Evolutionary conservation across 805 yeast species (phyloP).

Genomic region (Hermanozyma aechmeae): DNA sequence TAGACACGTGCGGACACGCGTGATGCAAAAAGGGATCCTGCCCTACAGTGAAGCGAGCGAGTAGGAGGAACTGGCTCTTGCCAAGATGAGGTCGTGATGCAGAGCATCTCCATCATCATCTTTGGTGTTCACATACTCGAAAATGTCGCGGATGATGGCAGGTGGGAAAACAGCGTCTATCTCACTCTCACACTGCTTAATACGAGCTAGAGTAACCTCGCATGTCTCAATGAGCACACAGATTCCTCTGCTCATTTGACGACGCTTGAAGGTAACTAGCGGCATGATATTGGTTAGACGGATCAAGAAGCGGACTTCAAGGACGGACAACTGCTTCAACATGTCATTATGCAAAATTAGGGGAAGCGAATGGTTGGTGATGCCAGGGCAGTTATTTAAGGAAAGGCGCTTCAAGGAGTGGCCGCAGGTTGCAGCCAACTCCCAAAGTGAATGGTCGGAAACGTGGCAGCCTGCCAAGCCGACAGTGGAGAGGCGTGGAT

Average conservation of each 20-base stretch:
- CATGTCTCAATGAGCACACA: slow-evolving; percentile 71
- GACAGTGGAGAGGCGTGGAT: slow-evolving; percentile 49
- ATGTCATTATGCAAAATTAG: slow-evolving; percentile 28
- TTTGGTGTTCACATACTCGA: slow-evolving; percentile 48
- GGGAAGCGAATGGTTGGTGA: slow-evolving; percentile 55
- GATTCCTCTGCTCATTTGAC: slow-evolving; percentile 35
- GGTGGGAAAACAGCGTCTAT: slow-evolving; percentile 50
- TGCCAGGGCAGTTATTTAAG: slow-evolving; percentile 56
- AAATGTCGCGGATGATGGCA: slow-evolving; percentile 52
- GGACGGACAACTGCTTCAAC: slow-evolving; percentile 44
- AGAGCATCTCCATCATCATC: slow-evolving; percentile 42
- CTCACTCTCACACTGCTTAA: slow-evolving; percentile 51
- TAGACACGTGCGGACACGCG: too few species aligned
- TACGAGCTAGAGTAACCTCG: slow-evolving; percentile 51
- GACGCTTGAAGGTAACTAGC: slow-evolving; percentile 56
- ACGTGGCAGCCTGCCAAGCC: slow-evolving; percentile 87
- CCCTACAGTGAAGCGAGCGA: too few species aligned
- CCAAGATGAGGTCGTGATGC: too few species aligned
- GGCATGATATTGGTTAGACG: slow-evolving; percentile 52
- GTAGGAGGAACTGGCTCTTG: too few species aligned
- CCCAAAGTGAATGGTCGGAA: slow-evolving; percentile 75
- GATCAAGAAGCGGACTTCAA: slow-evolving; percentile 63
- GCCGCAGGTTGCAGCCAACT: slow-evolving; percentile 49
- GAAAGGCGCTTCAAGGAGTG: slow-evolving; percentile 53
- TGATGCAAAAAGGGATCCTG: too few species aligned